Evolutionary conservation across 805 yeast species (phyloP), one percentile per base, ranked within the genome.

Genomic region (Candida odintsovae): DNA sequence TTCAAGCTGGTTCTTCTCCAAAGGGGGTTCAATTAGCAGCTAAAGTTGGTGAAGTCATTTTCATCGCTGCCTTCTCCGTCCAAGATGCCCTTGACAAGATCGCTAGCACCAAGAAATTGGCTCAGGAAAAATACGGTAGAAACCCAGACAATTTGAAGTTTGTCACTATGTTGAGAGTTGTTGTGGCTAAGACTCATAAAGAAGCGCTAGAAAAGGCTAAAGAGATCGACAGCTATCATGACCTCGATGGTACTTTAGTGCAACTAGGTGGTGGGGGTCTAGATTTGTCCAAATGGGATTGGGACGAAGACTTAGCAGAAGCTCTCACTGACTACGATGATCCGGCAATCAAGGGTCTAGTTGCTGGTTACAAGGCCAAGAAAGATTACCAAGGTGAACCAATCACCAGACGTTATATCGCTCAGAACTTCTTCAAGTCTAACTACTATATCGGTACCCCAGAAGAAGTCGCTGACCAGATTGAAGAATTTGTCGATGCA

Each of bases 211-310:
- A 51, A 10, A 71, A 72, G 46, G 65, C 57, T 42, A 53, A 61
- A 37, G 69, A 67, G 11, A 64, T 51, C 44, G 56, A 58, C 41
- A 49, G 48, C 9, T 69, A 66, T 46, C 67, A 65, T 18, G 72
- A 68, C 47, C 42, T 60, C 8, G 75, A 70, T 35, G 76, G 74
- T 10, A 70, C 70, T 7, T 67, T 67, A 39, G 72, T 70, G 1
- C 71, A 71, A 48, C 58, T 73, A n/a, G 76, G 75, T 19, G 71
- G 75, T 70, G 68, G 71, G 5, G 76, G 75, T 6, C 57, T 68
- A 35, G 75, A 58, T 69, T 35, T 71, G 64, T 51, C 62, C 67
- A 41, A 75, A 72, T 25, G 65, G 70, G 72, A 69, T 66, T 18
- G 75, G 73, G 74, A 70, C 10, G 64, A 70, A 44, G 76, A 72